Conservation (phyloP, 208 protist species). For the Trypanosoma boissoni region DNA sequence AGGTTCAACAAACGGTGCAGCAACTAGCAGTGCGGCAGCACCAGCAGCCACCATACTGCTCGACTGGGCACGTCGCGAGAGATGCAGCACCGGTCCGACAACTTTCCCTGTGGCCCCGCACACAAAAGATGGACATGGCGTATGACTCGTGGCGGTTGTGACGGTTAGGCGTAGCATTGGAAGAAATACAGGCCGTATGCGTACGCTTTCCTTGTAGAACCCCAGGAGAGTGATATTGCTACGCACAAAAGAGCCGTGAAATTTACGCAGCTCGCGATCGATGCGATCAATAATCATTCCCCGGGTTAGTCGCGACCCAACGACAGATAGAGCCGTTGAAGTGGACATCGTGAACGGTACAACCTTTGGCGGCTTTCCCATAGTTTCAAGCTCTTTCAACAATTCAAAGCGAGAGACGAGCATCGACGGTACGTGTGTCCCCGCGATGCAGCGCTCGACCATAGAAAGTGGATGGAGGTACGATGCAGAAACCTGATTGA, state of each 20-base stretch:
- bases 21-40: conserved; percentile 34
- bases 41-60: conserved; percentile 27
- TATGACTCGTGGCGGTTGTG: conserved; percentile 48
- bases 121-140: conserved; percentile 58
- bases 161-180: conserved; percentile 73
- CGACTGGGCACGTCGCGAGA: conserved; percentile 3
- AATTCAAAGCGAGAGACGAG: conserved; percentile 86
- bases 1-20: conserved; percentile 55
- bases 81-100: conserved; percentile 70
- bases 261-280: conserved; percentile 79
- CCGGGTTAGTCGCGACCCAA: conserved; percentile 70
- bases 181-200: conserved; percentile 82
- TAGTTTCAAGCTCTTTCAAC: conserved; percentile 67
- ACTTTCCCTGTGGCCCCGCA: conserved; percentile 88
- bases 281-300: conserved; percentile 61
- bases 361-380: conserved; percentile 52
- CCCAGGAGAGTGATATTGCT: conserved; percentile 68
- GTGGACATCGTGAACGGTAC: conserved; percentile 89
- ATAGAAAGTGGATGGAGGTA: conserved; percentile 71
- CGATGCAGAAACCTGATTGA: conserved; percentile 83
- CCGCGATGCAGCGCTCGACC: conserved; percentile 66
- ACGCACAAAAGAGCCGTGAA: conserved; percentile 80
- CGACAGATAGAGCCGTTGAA: conserved; percentile 68
- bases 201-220: conserved; percentile 56
- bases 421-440: conserved; percentile 88